Conservation (phyloP, 2,329 filamentous ascomycete genomes). For the Harringtonia lauricola region DNA sequence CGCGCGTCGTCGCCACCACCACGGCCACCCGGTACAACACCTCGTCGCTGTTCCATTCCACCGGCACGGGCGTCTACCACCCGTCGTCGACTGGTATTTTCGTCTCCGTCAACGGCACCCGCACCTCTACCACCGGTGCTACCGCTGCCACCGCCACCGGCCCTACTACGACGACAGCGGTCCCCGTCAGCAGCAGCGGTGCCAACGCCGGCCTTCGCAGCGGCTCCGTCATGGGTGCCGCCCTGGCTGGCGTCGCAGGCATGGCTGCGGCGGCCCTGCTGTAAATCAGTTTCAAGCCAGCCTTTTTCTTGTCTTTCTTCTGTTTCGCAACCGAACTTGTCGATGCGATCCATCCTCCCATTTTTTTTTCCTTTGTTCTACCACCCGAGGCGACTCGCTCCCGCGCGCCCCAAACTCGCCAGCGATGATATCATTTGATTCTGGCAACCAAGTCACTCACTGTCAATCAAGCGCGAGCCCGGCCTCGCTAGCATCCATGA, state of each 20-base stretch:
- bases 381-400: too few relatives aligned
- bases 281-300: slow-evolving; percentile 21
- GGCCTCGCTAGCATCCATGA: background rate
- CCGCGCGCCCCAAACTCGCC: too few relatives aligned
- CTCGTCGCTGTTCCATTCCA: slow-evolving; percentile 14
- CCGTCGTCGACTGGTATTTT: too few relatives aligned
- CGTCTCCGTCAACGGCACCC: slow-evolving; percentile 7
- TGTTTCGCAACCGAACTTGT: slow-evolving; percentile 12
- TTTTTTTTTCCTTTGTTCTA: slow-evolving; percentile 4
- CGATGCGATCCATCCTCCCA: slow-evolving; percentile 19
- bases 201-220: slow-evolving; percentile 37
- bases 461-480: background rate
- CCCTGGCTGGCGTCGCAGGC: slow-evolving; percentile 21
- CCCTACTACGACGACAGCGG: too few relatives aligned
- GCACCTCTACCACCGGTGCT: slow-evolving; percentile 16
- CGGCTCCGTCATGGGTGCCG: slow-evolving; percentile 30
- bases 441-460: background rate
- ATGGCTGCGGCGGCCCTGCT: slow-evolving; percentile 35
- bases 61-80: slow-evolving; percentile 14
- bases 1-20: slow-evolving; percentile 22
- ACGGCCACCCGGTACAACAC: slow-evolving; percentile 24
- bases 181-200: slow-evolving; percentile 23
- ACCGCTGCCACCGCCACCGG: slow-evolving; percentile 20
- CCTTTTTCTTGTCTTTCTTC: background rate
- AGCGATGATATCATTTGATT: background rate